These are phyloP conservation scores for Hanseniaspora taiwanica DNA, from an alignment of 805 yeast species.

Conservation along the genomic window DNA sequence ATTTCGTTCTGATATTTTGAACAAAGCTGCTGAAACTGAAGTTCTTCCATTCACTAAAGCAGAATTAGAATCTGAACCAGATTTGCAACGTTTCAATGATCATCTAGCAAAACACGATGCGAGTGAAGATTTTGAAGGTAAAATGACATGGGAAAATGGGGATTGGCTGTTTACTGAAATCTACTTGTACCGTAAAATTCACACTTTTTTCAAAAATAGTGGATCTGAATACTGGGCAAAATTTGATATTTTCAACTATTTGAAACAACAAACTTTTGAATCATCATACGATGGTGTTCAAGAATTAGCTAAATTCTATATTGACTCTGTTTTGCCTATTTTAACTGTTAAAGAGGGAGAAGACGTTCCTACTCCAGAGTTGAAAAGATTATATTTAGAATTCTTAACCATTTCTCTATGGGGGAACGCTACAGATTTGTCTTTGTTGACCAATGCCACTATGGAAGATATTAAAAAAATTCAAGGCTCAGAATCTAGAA, in stretches of 20 bases:
- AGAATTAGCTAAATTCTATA: slow-evolving; percentile 43
- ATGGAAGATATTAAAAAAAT: slow-evolving; percentile 80
- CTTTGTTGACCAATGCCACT: slow-evolving; percentile 77
- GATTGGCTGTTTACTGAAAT: slow-evolving; percentile 91
- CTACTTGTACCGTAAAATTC: slow-evolving; percentile 59
- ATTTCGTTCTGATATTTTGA: slow-evolving; percentile 18
- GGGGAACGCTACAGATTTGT: slow-evolving; percentile 97
- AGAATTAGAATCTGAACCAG: slow-evolving; percentile 21
- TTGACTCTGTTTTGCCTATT: slow-evolving; percentile 6
- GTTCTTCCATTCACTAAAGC: slow-evolving; percentile 27
- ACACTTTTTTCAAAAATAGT: slow-evolving; percentile 27
- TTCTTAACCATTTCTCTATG: slow-evolving; percentile 80
- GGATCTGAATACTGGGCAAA: slow-evolving; percentile 16
- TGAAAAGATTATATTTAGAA: slow-evolving; percentile 49
- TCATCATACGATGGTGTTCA: slow-evolving; percentile 66
- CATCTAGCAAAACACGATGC: slow-evolving; percentile 21
- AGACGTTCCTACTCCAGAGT: slow-evolving; percentile 14
- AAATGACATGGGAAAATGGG: slow-evolving; percentile 61
- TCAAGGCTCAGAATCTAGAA: slow-evolving; percentile 83
- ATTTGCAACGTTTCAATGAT: slow-evolving; percentile 47
- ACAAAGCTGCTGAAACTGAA: neutral
- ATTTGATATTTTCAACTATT: slow-evolving; percentile 61
- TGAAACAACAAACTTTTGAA: slow-evolving; percentile 63
- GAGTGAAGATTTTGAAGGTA: slow-evolving; percentile 6
- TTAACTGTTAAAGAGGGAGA: too few species aligned